phyloP scores from a whole-genome alignment of 31 red algal genomes.

The Endocladia muricata region DNA sequence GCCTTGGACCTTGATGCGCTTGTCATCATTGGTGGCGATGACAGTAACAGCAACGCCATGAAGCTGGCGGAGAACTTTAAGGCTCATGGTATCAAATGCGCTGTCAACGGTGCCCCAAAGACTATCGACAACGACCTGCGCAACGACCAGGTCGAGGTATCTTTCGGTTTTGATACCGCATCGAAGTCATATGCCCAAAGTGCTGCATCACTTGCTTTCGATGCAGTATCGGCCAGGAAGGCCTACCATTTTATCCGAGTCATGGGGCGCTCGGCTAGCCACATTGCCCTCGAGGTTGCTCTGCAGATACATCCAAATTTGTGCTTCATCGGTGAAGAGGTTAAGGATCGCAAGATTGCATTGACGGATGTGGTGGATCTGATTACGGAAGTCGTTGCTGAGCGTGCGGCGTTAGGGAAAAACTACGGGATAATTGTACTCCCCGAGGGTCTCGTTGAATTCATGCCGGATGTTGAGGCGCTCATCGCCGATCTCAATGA shows the following conservation, averaged over 20 bases:
- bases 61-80: slow-evolving; percentile 93
- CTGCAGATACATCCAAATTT: slow-evolving; percentile 98
- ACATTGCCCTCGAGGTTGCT: slow-evolving; percentile 96
- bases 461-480: slow-evolving; percentile 94
- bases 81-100: slow-evolving; percentile 52
- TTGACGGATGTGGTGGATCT: slow-evolving; percentile 63
- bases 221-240: slow-evolving; percentile 94
- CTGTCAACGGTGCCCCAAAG: slow-evolving; percentile 93
- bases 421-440: slow-evolving; percentile 92
- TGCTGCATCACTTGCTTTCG: slow-evolving; percentile 78
- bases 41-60: slow-evolving; percentile 96
- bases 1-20: slow-evolving; percentile 87
- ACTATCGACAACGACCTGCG: slow-evolving; percentile 97
- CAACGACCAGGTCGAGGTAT: slow-evolving; percentile 83
- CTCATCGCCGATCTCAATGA: slow-evolving; percentile 90
- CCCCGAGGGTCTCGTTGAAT: slow-evolving; percentile 97
- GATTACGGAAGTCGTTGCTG: slow-evolving; percentile 75
- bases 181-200: slow-evolving; percentile 84
- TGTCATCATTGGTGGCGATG: slow-evolving; percentile 95
- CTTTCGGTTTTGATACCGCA: slow-evolving; percentile 98
- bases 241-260: slow-evolving; percentile 92
- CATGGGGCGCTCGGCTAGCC: slow-evolving; percentile 95
- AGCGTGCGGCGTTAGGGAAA: slow-evolving; percentile 73
- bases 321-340: slow-evolving; percentile 95
- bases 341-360: slow-evolving; percentile 69